Evolutionary conservation across 805 yeast genomes (phyloP), one percentile per base, ranked within the genome.

Genomic region (Kuraishia piskuri): DNA sequence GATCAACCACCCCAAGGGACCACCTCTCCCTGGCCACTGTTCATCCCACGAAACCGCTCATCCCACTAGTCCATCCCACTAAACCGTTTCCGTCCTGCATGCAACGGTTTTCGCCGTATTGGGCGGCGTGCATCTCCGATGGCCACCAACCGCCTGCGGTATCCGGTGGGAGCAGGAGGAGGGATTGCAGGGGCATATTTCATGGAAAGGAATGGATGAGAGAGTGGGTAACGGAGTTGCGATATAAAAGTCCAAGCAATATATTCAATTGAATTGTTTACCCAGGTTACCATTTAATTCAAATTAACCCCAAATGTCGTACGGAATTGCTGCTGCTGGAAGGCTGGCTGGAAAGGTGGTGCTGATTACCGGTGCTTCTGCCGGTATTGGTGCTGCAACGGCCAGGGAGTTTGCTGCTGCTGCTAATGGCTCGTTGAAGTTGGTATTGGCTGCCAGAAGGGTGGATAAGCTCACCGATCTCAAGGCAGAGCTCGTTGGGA

Each of bases 331-430:
- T 64, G 94, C 96, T 52, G 88, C 91, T 47, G 84, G 84, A 66
- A 80, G 97, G 66, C 75, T 92, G 36, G 82, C 86, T 22, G 86
- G 86, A 50, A 91, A 92, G 66, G 82, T 84, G 20, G 77, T 89
- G 31, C 78, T 92, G 46, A 86, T 92, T 62, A 89, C 98, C n/a
- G 98, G 98, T 57, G 98, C 98, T 7, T 88, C 96, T 23, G 83
- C 96, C 17, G 98, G 98, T 53, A 92, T 92, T 62, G 99, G 98
- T 12, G 82, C 82, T 59, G 94, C 96, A 52, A 90, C 97, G 10
- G 98, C 97, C 17, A 69, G 77, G 49, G 96, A 91, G 66, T 83
- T 89, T 59, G 94, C 96, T 47, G 82, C 74, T 48, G 82, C 82
- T 19, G 74, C 79, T 46, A 68, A 74, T 44, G 83, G 83, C 5